These are phyloP conservation scores for Syncephalis plumigaleata DNA, from an alignment of 371 early-diverging fungal genomes.

Conservation along the genomic window DNA sequence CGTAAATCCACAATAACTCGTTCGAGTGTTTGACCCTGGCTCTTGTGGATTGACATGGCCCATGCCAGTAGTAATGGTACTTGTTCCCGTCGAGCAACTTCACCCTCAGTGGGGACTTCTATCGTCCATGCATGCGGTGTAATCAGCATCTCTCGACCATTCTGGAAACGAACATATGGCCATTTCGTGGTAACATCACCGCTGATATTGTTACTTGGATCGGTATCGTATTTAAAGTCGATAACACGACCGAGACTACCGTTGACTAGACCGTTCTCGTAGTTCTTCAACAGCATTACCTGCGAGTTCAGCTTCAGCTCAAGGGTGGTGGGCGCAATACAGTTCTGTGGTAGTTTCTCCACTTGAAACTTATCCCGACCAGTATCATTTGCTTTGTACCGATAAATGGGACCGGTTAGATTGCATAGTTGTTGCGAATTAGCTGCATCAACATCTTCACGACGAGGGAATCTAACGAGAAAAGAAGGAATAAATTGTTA, in stretches of 20 bases:
- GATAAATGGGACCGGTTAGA: conserved; percentile 21
- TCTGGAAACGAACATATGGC: conserved; percentile 37
- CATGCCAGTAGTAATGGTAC: conserved; percentile 47
- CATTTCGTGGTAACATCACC: conserved; percentile 8
- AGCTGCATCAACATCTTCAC: conserved; percentile 48
- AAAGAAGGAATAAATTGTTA: not conserved
- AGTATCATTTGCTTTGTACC: conserved; percentile 15
- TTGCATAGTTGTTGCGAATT: conserved; percentile 31
- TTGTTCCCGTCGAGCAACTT: conserved; percentile 8
- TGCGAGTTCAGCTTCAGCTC: conserved; percentile 60
- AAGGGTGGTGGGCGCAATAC: conserved; percentile 30
- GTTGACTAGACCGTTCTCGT: conserved; percentile 51
- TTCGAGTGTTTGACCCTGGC: conserved; percentile 84
- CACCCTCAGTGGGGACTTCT: conserved; percentile 26
- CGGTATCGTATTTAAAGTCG: conserved; percentile 18
- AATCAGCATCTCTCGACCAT: conserved; percentile 24
- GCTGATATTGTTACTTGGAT: not conserved
- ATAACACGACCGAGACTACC: conserved; percentile 65
- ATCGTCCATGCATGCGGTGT: conserved; percentile 35
- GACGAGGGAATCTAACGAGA: conserved; percentile 26
- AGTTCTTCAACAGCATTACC: conserved; percentile 77
- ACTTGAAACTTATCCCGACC: conserved; percentile 11
- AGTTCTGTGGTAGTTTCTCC: conserved; percentile 17
- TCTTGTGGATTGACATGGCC: conserved; percentile 68
- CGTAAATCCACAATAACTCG: conserved; percentile 58